A percentile compares a stretch with the other conserved stretches of the same genome.
phyloP scores from a whole-genome alignment of 805 yeast genomes.

The Zygoascus flipseniorum region DNA sequence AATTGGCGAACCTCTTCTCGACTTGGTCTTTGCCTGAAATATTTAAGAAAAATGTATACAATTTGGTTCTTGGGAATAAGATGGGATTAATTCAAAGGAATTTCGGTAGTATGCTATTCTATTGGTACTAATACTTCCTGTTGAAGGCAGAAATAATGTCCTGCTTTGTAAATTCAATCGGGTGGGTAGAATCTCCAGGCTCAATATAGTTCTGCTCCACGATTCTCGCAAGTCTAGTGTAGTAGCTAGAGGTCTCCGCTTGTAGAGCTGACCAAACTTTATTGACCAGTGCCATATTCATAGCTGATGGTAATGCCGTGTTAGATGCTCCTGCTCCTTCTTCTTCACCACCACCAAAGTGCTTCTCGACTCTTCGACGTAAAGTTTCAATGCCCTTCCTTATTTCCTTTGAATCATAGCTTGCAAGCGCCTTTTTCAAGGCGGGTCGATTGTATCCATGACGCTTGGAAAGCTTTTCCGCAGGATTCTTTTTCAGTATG shows the following conservation, averaged over 20 bases:
- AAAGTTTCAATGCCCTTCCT: conserved; percentile 45
- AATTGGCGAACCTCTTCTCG: neutral
- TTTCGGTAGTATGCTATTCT: neutral
- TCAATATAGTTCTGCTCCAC: conserved; percentile 46
- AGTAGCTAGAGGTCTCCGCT: conserved; percentile 48
- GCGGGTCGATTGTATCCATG: conserved; percentile 56
- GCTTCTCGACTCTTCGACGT: conserved; percentile 47
- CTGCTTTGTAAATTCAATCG: conserved; percentile 42
- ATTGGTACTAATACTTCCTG: conserved; percentile 1
- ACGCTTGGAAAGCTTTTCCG: conserved; percentile 42
- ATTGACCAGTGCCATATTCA: conserved; percentile 47
- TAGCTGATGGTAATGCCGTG: conserved; percentile 3
- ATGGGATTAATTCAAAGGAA: neutral
- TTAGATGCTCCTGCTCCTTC: conserved; percentile 9
- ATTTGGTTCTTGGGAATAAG: neutral
- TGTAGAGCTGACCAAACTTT: conserved; percentile 66
- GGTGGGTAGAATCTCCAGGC: conserved; percentile 26
- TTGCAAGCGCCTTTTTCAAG: conserved; percentile 46
- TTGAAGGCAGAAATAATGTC: conserved; percentile 49
- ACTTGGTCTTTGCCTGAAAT: neutral
- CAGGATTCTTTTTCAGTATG: conserved; percentile 33
- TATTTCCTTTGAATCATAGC: conserved; percentile 53
- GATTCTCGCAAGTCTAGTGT: conserved; percentile 45
- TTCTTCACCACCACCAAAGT: conserved; percentile 33
- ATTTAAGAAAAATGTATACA: neutral